These are phyloP conservation scores for Sugiyamaella neomexicana DNA, from an alignment of 1,139 yeast species.

Conservation along the genomic window DNA sequence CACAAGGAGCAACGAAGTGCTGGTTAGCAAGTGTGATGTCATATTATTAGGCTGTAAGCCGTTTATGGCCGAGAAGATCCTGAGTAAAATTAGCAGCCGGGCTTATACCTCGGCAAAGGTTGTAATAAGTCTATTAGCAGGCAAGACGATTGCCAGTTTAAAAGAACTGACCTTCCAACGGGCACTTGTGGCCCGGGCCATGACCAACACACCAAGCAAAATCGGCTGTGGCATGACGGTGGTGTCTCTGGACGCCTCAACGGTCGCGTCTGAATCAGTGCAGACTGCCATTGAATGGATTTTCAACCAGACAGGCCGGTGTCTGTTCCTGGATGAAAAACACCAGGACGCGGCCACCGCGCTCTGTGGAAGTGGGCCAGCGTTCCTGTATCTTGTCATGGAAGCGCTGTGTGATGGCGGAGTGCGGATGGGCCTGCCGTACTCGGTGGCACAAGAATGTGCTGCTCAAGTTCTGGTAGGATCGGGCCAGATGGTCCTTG, in stretches of 20 bases:
- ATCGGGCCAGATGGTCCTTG: constrained; percentile 84
- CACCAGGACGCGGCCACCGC: constrained; percentile 98
- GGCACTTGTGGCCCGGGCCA: constrained; percentile 71
- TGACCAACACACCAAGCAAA: constrained; percentile 97
- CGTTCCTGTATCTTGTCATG: constrained; percentile 84
- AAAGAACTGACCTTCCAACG: constrained; percentile 48
- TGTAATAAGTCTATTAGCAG: constrained; percentile 84
- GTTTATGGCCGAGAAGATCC: constrained; percentile 63
- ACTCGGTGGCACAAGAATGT: constrained; percentile 75
- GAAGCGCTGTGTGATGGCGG: constrained; percentile 96
- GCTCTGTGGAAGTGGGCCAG: constrained; percentile 95
- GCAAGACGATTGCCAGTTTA: constrained; percentile 79
- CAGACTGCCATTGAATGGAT: constrained; percentile 56
- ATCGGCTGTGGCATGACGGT: constrained; percentile 92
- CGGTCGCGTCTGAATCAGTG: constrained; percentile 50
- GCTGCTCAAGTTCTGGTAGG: constrained; percentile 98
- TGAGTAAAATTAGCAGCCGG: constrained; percentile 41
- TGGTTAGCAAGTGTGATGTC: constrained; percentile 65
- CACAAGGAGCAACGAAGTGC: constrained; percentile 55
- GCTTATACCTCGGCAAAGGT: constrained; percentile 56
- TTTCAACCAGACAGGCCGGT: constrained; percentile 57
- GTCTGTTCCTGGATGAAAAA: constrained; percentile 53
- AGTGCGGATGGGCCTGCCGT: constrained; percentile 90
- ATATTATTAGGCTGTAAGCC: constrained; percentile 88
- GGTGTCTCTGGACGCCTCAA: constrained; percentile 46